Conservation (phyloP, 495 filamentous ascomycete genomes). For the Penicillium longicatenatum region DNA sequence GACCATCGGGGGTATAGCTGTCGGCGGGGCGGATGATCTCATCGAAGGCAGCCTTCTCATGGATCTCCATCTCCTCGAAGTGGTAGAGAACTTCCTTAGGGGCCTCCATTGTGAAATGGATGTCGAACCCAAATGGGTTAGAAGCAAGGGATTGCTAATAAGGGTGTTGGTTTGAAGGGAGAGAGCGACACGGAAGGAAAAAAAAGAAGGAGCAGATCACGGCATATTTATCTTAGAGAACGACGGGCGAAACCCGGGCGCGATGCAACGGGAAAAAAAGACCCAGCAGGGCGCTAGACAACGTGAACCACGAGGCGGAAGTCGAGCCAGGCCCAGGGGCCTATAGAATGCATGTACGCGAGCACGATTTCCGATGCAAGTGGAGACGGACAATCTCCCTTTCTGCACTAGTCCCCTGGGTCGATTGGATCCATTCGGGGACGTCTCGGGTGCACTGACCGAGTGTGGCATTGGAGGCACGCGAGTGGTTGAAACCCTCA, state of each 20-base stretch:
- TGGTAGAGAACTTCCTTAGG: conserved; percentile 37
- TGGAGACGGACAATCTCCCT: conserved; percentile 14
- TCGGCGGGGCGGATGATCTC: conserved; percentile 77
- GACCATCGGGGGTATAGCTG: conserved; percentile 70
- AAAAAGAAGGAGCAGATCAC: conserved; percentile 2
- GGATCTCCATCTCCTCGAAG: conserved; percentile 55
- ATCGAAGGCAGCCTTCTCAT: conserved; percentile 71
- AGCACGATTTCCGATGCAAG: conserved; percentile 13
- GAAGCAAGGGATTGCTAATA: background rate
- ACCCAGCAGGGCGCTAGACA: background rate
- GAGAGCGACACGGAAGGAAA: background rate
- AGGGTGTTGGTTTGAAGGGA: conserved; percentile 1
- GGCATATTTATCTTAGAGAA: conserved; percentile 4
- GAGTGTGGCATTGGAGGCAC: background rate
- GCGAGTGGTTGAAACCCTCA: background rate
- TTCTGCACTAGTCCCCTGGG: conserved; percentile 7
- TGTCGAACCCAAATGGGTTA: background rate
- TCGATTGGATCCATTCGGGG: background rate
- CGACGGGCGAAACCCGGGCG: background rate
- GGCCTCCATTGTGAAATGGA: conserved; percentile 15
- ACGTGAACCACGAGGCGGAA: background rate
- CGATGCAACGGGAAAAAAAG: conserved; percentile 5
- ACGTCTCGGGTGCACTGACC: conserved; percentile 6
- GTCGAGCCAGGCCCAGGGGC: background rate
- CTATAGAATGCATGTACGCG: conserved; percentile 16